Base-by-base conservation (phyloP, 345 rosid genomes). In the Anastatica hierochuntica region DNA sequence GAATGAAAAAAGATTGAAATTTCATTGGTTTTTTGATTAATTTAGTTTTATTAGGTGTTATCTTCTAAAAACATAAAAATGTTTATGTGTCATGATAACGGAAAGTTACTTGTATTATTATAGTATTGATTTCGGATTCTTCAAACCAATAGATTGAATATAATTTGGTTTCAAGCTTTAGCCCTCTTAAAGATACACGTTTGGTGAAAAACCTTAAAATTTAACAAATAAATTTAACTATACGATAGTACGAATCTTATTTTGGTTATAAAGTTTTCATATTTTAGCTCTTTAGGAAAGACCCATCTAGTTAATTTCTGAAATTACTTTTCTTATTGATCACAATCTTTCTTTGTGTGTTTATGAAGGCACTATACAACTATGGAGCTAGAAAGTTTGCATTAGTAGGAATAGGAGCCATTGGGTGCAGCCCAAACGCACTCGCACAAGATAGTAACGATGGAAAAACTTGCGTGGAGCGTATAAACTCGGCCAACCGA, bases 341-440 rank as follows among this genome's bases (percentile, higher is more conserved):
- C 7, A 8, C 2, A 15, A 24, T n/a, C n/a, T n/a, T n/a, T 8
- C 41, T 11, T 23, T 9, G 42, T n/a, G 53, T 60, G 0, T 12
- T 36, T 50, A 34, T 57, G 17, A 15, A 88, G 96, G 69, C 29
- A 29, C 56, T 88, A 69, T 64, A 78, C 63, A 63, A 48, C 39
- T 26, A 67, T 12, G 94, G 94, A 45, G 96, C 84, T 14, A 68
- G 90, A 62, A 79, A 75, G 68, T 62, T 88, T 55, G 67, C 48
- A 8, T 14, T 88, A 65, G 31, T 59, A 33, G 83, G 81, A 29
- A n/a, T 82, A 12, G 90, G 83, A 8, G 76, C 70, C 11, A 59
- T 88, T 6, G 94, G 94, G 11, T 88, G 96, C 70, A 84, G 77
- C 35, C 96, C 90, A 1, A 73, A 70, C 29, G 74, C 76, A 14